Evolutionary conservation across 2,329 filamentous ascomycete genomes (phyloP), one percentile per base, ranked within the genome.

Genomic region (Exophiala phaeomuriformis): DNA sequence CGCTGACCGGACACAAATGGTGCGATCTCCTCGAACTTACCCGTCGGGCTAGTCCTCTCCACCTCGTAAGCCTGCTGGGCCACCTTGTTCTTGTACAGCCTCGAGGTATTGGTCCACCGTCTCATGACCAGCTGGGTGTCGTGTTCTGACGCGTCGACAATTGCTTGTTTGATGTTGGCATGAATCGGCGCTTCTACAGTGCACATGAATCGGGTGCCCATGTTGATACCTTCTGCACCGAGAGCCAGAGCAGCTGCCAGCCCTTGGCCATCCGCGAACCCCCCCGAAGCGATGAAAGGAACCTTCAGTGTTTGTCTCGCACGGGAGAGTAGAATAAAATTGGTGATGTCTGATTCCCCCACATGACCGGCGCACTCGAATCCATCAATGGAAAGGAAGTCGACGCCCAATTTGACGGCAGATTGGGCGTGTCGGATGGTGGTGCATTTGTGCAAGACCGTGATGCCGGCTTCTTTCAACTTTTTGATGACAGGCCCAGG

Each of bases 151-250:
- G 90, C 87, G 51, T 82, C 79, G 47, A 96, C 90, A 65, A 98
- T 98, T 62, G 86, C 79, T 70, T 94, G 79, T 79, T 98, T 98
- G 75, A 98, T 89, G 63, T 95, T 95, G 46, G 82, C 69, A 73
- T 98, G 93, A 60, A 98, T 87, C 0, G 93, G 93, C 10, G 90
- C 84, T 72, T 97, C 93, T 42, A 91, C 77, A 0, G 93, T 97
- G 75, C 86, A 91, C 88, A 98, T 94, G 76, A 97, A 98, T 40
- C 93, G 79, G 6, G 93, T 98, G 53, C 93, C 93, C 93, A 98
- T 98, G 74, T 98, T 98, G 73, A 97, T 84, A 59, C 93, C 93
- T 69, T 88, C 88, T 0, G 93, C 93, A 35, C 93, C 93, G 8
- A 98, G 79, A 39, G 85, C 85, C 63, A 98, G 76, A 5, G 93